These are phyloP conservation scores for Malus orientalis DNA, from an alignment of 306 rosid species.

Conservation along the genomic window DNA sequence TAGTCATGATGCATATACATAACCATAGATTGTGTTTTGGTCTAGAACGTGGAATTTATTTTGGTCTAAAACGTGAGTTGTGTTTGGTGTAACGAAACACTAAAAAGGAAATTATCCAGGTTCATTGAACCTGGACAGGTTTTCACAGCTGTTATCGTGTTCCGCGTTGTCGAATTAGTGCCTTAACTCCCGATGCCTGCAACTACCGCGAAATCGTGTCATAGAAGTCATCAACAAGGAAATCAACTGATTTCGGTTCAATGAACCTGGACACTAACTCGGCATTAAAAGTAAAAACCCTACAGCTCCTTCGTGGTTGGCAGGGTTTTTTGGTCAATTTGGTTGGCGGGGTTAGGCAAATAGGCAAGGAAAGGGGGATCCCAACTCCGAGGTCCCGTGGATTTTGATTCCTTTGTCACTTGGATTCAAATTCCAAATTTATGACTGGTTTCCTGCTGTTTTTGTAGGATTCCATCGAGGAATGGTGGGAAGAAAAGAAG, in stretches of 20 bases:
- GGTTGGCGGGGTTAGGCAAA: background rate
- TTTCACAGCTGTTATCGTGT: background rate
- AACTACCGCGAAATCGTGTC: background rate
- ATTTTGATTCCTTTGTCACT: background rate
- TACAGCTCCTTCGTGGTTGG: background rate
- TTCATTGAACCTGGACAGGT: constrained; percentile 55
- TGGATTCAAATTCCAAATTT: background rate
- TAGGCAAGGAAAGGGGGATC: background rate
- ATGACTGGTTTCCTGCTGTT: background rate
- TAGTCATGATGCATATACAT: too few relatives aligned
- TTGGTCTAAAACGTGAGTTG: background rate
- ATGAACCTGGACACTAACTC: constrained; percentile 32
- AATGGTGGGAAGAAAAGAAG: background rate
- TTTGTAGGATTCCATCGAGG: background rate
- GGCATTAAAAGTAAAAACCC: background rate
- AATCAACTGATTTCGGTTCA: constrained; percentile 2
- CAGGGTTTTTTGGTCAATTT: background rate
- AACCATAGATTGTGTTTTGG: too few relatives aligned
- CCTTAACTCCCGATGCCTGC: background rate
- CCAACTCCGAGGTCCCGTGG: background rate
- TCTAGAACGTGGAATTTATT: too few relatives aligned
- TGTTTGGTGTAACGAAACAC: background rate
- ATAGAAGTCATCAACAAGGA: background rate
- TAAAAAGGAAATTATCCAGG: background rate
- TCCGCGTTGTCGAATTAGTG: background rate